phyloP scores from a whole-genome alignment of 2,329 filamentous ascomycete genomes.

The Xylaria sp. region DNA sequence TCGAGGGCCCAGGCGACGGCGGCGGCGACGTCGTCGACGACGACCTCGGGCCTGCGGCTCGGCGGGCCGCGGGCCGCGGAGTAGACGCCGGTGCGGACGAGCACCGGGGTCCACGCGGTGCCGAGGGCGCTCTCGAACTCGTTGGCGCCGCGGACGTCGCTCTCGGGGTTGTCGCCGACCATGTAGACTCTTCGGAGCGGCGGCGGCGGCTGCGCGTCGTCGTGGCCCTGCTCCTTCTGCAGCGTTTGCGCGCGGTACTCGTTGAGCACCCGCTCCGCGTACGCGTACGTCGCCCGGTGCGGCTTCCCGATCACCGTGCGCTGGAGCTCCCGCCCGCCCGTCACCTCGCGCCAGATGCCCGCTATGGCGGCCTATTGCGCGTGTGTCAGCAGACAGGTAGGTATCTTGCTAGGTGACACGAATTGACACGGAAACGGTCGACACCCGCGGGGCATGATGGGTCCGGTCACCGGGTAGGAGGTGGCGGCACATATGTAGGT shows the following conservation, averaged over 20 bases:
- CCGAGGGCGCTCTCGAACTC: conserved; percentile 67
- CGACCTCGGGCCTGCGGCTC: conserved; percentile 61
- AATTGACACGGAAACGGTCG: too few relatives aligned
- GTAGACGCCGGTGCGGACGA: conserved; percentile 84
- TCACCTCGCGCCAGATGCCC: conserved; percentile 77
- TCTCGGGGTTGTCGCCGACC: conserved; percentile 89
- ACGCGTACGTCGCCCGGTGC: conserved; percentile 74
- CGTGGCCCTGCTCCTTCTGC: conserved; percentile 23
- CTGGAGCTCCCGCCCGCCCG: conserved; percentile 60
- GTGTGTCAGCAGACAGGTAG: not conserved
- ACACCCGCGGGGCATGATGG: too few relatives aligned
- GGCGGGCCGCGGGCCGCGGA: conserved; percentile 51
- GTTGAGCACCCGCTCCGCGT: conserved; percentile 75
- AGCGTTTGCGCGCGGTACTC: conserved; percentile 58
- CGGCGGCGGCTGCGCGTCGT: conserved; percentile 10
- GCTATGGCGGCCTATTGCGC: conserved; percentile 68
- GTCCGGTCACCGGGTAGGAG: too few relatives aligned
- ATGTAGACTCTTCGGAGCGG: conserved; percentile 83
- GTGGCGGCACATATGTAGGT: too few relatives aligned
- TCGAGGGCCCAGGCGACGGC: conserved; percentile 78
- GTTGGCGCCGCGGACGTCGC: conserved; percentile 88
- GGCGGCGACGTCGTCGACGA: conserved; percentile 74
- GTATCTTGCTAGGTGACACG: too few relatives aligned
- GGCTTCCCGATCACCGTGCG: conserved; percentile 84
- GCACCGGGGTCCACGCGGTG: conserved; percentile 75